Conservation (phyloP, 345 rosid species). For the Linum tenue region DNA sequence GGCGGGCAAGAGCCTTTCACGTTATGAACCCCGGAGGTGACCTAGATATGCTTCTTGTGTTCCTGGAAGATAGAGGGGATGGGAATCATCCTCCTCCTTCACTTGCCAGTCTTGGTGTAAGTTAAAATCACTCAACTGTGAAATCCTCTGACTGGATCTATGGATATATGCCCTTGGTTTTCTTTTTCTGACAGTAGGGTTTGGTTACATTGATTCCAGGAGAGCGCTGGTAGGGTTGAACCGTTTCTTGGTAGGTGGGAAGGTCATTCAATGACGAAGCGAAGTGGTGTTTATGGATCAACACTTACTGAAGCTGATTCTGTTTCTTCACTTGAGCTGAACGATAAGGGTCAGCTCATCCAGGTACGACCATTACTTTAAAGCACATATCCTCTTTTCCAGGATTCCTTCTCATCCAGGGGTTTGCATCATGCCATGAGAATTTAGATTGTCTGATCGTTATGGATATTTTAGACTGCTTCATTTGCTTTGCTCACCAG, state of each 20-base stretch:
- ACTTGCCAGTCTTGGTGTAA: constrained; percentile 36
- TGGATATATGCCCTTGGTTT: too few species aligned
- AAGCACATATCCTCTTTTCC: constrained; percentile 4
- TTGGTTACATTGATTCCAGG: constrained; percentile 32
- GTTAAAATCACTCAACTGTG: constrained; percentile 22
- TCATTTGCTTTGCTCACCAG: not conserved
- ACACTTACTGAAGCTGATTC: constrained; percentile 68
- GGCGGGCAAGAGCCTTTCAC: constrained; percentile 82
- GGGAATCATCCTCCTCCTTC: constrained; percentile 36
- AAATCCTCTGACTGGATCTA: constrained; percentile 8
- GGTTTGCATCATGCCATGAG: not conserved
- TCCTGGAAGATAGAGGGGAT: constrained; percentile 66
- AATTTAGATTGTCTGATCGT: not conserved
- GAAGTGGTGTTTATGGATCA: constrained; percentile 89
- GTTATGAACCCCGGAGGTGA: constrained; percentile 76
- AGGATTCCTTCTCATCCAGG: not conserved
- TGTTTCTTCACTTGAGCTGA: constrained; percentile 46
- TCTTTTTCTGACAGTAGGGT: constrained; percentile 11
- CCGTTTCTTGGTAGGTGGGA: constrained; percentile 89
- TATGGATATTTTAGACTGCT: not conserved
- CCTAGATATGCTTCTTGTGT: constrained; percentile 73
- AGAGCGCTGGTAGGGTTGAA: constrained; percentile 31
- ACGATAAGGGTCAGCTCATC: constrained; percentile 48
- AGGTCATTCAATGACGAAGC: constrained; percentile 72
- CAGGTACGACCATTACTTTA: constrained; percentile 42